Conservation (phyloP, 768 basidiomycete species). For the Phaeotremella skinneri region DNA sequence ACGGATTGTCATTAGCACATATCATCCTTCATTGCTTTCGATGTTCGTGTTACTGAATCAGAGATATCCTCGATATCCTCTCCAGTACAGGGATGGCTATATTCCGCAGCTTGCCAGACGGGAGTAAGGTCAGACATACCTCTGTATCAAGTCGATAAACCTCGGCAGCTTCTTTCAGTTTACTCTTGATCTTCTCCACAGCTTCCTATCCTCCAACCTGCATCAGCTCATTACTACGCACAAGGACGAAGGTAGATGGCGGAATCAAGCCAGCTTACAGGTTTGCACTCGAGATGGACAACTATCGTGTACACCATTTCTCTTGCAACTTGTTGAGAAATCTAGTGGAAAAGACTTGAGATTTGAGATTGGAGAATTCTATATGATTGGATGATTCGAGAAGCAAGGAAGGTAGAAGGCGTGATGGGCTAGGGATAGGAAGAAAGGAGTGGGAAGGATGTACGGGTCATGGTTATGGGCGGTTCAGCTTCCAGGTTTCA, state of each 20-base stretch:
- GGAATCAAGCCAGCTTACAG: slow-evolving; percentile 30
- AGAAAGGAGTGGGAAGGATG: not conserved
- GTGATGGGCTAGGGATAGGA: not conserved
- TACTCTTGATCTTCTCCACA: slow-evolving; percentile 48
- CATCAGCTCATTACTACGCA: not conserved
- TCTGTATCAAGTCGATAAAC: slow-evolving; percentile 51
- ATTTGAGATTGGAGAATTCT: not conserved
- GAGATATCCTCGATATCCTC: too few species aligned
- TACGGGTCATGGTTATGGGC: too few species aligned
- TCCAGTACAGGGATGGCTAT: too few species aligned
- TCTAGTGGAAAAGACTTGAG: too few species aligned
- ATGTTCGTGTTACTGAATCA: too few species aligned
- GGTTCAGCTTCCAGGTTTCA: too few species aligned
- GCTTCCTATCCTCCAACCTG: slow-evolving; percentile 32
- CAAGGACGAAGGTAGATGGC: not conserved
- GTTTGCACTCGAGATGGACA: slow-evolving; percentile 48
- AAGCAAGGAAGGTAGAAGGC: not conserved
- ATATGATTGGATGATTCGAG: not conserved
- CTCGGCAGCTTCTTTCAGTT: slow-evolving; percentile 50
- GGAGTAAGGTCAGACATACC: slow-evolving; percentile 18
- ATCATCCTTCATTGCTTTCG: too few species aligned
- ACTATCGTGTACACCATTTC: slow-evolving; percentile 52
- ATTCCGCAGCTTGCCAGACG: not conserved
- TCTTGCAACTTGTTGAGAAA: too few species aligned
- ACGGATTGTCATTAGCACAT: not conserved